Evolutionary conservation across 75 land plant genomes (phyloP).

Genomic region (Ceratopteris richardii): DNA sequence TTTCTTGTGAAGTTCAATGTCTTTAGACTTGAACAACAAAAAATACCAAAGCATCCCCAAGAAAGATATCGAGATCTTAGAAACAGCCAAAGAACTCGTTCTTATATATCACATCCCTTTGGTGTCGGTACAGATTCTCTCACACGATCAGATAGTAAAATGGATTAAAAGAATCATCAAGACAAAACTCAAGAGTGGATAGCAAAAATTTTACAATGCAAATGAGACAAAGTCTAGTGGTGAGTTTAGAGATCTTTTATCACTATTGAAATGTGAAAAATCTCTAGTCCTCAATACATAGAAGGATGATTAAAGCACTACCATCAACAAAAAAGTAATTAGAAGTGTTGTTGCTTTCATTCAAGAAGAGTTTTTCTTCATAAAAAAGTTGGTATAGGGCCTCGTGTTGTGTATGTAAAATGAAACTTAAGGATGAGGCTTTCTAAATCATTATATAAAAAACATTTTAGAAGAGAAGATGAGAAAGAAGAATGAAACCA

Average conservation of each 20-base stretch:
- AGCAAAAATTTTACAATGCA: slow-evolving; percentile 25
- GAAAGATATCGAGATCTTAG: slow-evolving; percentile 5
- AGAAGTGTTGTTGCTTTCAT: slow-evolving; percentile 51
- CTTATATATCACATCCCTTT: neutral
- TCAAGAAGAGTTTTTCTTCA: slow-evolving; percentile 61
- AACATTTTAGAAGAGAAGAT: too few species aligned
- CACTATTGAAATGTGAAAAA: slow-evolving; percentile 13
- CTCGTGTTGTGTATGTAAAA: slow-evolving; percentile 34
- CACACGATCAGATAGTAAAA: slow-evolving; percentile 3
- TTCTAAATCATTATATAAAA: too few species aligned
- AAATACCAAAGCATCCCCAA: slow-evolving; percentile 9
- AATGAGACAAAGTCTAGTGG: slow-evolving; percentile 4
- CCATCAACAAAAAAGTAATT: slow-evolving; percentile 42
- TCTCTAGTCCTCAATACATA: neutral
- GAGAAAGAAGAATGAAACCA: too few species aligned
- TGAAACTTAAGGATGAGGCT: slow-evolving; percentile 8
- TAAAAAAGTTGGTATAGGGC: slow-evolving; percentile 56
- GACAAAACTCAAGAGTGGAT: slow-evolving; percentile 12
- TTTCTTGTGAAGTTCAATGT: slow-evolving; percentile 63
- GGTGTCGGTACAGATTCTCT: slow-evolving; percentile 1
- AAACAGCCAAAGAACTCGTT: slow-evolving; percentile 2
- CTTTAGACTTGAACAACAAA: slow-evolving; percentile 21
- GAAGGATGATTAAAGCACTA: slow-evolving; percentile 24
- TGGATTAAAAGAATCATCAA: neutral
- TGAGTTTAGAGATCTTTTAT: slow-evolving; percentile 10